These are phyloP conservation scores for Stephanodiscus triporus DNA, from an alignment of 108 stramenopile species.

Conservation along the genomic window DNA sequence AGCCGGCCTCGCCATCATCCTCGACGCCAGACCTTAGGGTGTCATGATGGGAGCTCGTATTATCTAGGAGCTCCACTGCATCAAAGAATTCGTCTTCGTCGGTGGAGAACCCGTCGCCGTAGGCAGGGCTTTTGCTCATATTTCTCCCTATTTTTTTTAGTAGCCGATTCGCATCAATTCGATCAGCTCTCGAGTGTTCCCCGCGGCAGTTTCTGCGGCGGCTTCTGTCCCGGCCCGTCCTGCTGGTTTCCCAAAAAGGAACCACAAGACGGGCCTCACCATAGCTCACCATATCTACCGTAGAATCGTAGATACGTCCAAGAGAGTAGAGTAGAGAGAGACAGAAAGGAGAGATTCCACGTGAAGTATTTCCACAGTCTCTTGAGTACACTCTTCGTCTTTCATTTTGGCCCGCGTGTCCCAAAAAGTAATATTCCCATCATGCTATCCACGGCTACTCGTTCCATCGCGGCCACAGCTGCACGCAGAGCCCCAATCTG, in stretches of 20 bases:
- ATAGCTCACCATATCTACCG: too few species aligned
- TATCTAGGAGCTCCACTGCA: slow-evolving; percentile 30
- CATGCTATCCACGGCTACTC: slow-evolving; percentile 33
- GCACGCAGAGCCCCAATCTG: slow-evolving; percentile 37
- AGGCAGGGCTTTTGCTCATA: not conserved
- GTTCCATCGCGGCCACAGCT: slow-evolving; percentile 22
- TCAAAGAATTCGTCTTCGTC: slow-evolving; percentile 40
- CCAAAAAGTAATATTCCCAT: not conserved
- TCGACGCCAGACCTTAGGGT: not conserved
- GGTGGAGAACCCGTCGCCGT: not conserved
- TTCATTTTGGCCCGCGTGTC: too few species aligned
- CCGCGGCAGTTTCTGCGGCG: not conserved
- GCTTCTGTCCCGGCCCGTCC: too few species aligned
- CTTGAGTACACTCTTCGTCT: too few species aligned
- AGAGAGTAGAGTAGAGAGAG: too few species aligned
- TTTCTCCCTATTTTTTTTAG: not conserved
- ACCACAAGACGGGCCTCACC: too few species aligned
- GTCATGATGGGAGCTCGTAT: not conserved
- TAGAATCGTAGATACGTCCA: too few species aligned
- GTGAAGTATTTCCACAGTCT: too few species aligned
- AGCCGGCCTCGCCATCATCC: not conserved
- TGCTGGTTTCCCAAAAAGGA: too few species aligned
- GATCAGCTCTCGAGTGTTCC: not conserved
- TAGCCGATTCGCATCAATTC: too few species aligned
- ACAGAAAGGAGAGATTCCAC: too few species aligned